Percentiles rank a stretch among this genome's conserved stretches.
Conservation (phyloP, 2,329 filamentous ascomycete species). For the Colletotrichum shisoi region DNA sequence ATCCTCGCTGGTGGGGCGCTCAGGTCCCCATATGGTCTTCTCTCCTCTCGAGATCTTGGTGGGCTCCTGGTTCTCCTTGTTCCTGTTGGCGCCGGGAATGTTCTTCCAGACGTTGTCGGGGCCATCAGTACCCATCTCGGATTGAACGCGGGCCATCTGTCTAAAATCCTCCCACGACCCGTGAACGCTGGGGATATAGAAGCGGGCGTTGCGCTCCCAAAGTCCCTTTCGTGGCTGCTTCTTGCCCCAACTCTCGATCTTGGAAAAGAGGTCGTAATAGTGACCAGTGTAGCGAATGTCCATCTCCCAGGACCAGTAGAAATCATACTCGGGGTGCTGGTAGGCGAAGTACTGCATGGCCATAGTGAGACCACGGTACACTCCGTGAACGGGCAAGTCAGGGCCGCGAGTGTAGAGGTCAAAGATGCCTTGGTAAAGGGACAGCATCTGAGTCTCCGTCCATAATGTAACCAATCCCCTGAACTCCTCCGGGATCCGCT, state of each 20-base stretch:
- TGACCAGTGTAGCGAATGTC: conserved; percentile 90
- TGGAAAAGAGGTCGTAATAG: conserved; percentile 77
- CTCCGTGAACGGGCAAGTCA: conserved; percentile 83
- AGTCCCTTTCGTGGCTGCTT: conserved; percentile 79
- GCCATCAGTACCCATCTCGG: conserved; percentile 71
- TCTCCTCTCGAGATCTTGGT: conserved; percentile 53
- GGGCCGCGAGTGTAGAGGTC: conserved; percentile 73
- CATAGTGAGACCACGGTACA: conserved; percentile 93
- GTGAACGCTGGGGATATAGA: conserved; percentile 79
- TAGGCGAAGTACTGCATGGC: conserved; percentile 93
- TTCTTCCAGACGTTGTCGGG: conserved; percentile 73
- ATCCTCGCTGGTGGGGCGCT: conserved; percentile 69
- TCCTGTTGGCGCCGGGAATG: conserved; percentile 52
- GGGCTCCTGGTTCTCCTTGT: conserved; percentile 45
- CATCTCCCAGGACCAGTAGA: conserved; percentile 96
- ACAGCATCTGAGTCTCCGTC: conserved; percentile 92
- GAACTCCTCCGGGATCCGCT: conserved; percentile 82
- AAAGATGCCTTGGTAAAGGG: conserved; percentile 86
- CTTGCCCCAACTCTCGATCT: conserved; percentile 73
- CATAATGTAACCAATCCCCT: conserved; percentile 87
- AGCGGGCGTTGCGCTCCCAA: conserved; percentile 81
- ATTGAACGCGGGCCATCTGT: conserved; percentile 78
- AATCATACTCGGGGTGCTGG: conserved; percentile 86
- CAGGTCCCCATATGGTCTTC: conserved; percentile 83
- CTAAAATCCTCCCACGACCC: conserved; percentile 82